Evolutionary conservation across 352 stramenopile genomes (phyloP), one percentile per base, ranked within the genome.

Genomic region (Phytophthora melonis): DNA sequence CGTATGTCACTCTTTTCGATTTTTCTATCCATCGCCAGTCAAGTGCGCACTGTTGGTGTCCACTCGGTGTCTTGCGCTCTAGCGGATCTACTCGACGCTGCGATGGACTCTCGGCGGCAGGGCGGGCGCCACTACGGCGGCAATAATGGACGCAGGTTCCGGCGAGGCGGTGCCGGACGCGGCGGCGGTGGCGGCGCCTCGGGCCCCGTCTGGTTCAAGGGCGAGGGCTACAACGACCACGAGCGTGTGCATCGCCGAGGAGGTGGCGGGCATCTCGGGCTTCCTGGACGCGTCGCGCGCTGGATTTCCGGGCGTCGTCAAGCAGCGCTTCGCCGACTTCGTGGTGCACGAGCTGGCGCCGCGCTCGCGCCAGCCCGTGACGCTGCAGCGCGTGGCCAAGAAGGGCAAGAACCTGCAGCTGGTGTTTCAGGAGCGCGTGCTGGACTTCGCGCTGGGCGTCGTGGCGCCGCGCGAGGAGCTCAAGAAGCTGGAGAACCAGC

Each of bases 261-360:
- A 88, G 14, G 82, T 88, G 23, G 82, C 88, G 3, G 86, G 84
- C 50, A 93, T 93, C 73, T 72, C 60, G 0, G 82, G 82, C 50
- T 93, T 90, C 67, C 75, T 89, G 9, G 64, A 47, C 23, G 32
- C 69, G 3, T 25, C 52, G 8, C 75, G 84, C 36, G 39, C 49
- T 1, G 87, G 89, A 32, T 95, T 96, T 65, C 69, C 77, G 16
- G 89, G 89, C 10, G 70, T 91, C 59, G 62, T 96, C 21, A 96
- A 97, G 79, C 86, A 95, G 73, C 81, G 90, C 19, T 97, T 85
- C 74, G 91, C 83, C 27, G 91, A 97, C 63, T 97, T 95, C 71
- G 72, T 97, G 57, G 91, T 97, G 55, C 88, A 92, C 56, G 91
- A 97, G 69, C 64, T 96, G 25, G 39, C 70, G 3, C 50, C 27